These are phyloP conservation scores for Phaeosphaeria sp. DNA, from an alignment of 2,329 filamentous ascomycete species.

Conservation along the genomic window DNA sequence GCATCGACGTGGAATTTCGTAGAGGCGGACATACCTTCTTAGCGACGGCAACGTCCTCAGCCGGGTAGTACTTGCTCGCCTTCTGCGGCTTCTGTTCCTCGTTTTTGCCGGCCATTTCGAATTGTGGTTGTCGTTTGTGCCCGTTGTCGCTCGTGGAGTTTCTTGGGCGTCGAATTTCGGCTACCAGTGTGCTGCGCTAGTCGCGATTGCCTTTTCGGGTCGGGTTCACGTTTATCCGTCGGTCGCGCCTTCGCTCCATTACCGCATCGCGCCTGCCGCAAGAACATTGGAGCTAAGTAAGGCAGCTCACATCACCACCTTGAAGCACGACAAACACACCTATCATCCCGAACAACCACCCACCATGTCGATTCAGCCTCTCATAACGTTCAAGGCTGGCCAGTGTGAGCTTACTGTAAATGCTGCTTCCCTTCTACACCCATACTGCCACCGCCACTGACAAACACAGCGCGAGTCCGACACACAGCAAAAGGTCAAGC, in stretches of 20 bases:
- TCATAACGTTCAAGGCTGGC: conserved; percentile 97
- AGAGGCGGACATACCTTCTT: conserved; percentile 83
- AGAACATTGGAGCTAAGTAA: conserved; percentile 2
- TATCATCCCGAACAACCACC: conserved; percentile 16
- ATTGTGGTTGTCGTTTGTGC: conserved; percentile 55
- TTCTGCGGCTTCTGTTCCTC: conserved; percentile 65
- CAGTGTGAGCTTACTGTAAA: conserved; percentile 84
- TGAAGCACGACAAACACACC: conserved; percentile 5
- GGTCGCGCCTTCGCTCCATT: neutral
- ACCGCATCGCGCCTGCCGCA: conserved; percentile 12
- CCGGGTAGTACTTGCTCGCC: conserved; percentile 99
- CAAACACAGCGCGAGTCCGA: conserved; percentile 27
- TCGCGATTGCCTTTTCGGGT: neutral
- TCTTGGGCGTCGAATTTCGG: conserved; percentile 11
- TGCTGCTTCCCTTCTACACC: conserved; percentile 17
- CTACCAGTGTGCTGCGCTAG: conserved; percentile 9
- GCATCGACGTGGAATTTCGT: conserved; percentile 19
- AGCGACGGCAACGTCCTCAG: conserved; percentile 84
- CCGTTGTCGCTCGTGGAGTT: conserved; percentile 23
- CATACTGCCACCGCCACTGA: conserved; percentile 17
- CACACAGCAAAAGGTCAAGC: conserved; percentile 67
- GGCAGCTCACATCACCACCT: conserved; percentile 24
- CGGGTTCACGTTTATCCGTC: conserved; percentile 7
- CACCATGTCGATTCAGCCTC: conserved; percentile 79
- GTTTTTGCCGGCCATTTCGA: conserved; percentile 69